Evolutionary conservation across 139 green algal species (phyloP).

Genomic region (Zygnema circumcarinatum): DNA sequence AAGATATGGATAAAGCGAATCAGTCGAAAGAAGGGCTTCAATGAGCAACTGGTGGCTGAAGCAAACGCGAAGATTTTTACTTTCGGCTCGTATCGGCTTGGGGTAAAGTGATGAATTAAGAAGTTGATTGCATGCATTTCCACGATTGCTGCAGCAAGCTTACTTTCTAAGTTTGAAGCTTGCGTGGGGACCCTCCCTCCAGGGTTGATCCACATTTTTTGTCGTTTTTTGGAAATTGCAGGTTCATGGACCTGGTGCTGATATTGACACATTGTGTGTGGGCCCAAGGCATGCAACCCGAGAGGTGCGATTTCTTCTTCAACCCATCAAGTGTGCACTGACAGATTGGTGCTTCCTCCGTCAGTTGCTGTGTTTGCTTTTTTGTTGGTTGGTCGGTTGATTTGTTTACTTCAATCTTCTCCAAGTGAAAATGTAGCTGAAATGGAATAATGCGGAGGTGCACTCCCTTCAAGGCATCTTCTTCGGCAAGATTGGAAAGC

Average conservation of each 20-base stretch:
- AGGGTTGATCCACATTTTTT: no score
- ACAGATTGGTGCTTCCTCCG: no score
- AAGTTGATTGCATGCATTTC: background rate
- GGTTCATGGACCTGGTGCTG: slow-evolving; percentile 88
- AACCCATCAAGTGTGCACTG: no score
- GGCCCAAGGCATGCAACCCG: slow-evolving; percentile 69
- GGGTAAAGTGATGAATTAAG: slow-evolving; percentile 59
- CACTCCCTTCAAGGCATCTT: no score
- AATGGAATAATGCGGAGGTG: no score
- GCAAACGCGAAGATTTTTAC: slow-evolving; percentile 90
- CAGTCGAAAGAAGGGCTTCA: slow-evolving; percentile 61
- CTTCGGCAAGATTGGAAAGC: no score
- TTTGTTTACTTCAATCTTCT: no score
- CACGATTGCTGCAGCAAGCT: slow-evolving; percentile 22
- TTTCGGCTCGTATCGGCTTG: slow-evolving; percentile 93
- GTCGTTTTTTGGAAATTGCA: slow-evolving; percentile 14
- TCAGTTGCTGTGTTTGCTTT: no score
- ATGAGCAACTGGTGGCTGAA: slow-evolving; percentile 66
- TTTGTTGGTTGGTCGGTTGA: no score
- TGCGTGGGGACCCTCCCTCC: background rate
- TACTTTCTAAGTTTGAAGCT: background rate
- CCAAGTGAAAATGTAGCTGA: no score
- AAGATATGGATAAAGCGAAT: slow-evolving; percentile 76
- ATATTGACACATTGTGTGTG: slow-evolving; percentile 96
- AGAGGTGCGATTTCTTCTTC: slow-evolving; percentile 39